These are phyloP conservation scores for Luzula sylvatica DNA, from an alignment of 176 grass and related monocot species.

Conservation along the genomic window DNA sequence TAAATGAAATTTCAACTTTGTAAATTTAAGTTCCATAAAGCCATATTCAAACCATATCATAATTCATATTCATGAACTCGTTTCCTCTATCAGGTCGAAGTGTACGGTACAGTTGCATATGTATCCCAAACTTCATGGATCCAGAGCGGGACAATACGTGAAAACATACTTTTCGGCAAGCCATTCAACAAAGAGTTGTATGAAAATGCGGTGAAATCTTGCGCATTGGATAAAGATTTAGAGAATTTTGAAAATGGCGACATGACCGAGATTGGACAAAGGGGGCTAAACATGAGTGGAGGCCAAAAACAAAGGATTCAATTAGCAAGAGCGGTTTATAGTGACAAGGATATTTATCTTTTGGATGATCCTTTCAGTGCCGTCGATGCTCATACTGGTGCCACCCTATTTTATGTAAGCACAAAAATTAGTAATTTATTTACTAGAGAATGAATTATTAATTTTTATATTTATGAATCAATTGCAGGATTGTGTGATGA, in stretches of 20 bases:
- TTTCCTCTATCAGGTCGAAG: conserved; percentile 40
- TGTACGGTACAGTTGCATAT: conserved; percentile 67
- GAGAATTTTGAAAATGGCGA: conserved; percentile 74
- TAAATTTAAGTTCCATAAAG: neutral
- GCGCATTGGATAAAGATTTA: conserved; percentile 82
- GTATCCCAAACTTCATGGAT: conserved; percentile 93
- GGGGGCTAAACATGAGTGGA: conserved; percentile 96
- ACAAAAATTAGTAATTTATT: neutral
- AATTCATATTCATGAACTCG: too few relatives aligned
- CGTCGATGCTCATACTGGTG: conserved; percentile 76
- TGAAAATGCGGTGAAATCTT: conserved; percentile 47
- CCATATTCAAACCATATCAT: too few relatives aligned
- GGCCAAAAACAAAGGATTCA: conserved; percentile 98
- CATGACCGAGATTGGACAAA: conserved; percentile 84
- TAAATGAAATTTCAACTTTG: neutral
- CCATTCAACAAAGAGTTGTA: conserved; percentile 47
- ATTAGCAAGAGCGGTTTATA: conserved; percentile 87
- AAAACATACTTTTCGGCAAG: conserved; percentile 90
- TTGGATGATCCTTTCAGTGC: conserved; percentile 92
- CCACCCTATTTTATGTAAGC: conserved; percentile 85
- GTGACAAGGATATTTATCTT: conserved; percentile 64
- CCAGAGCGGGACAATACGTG: conserved; percentile 73
- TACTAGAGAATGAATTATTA: neutral
- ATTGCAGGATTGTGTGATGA: conserved; percentile 87
- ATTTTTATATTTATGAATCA: neutral